These are phyloP conservation scores for Exophiala mesophila DNA, from an alignment of 2,329 filamentous ascomycete genomes.

Conservation along the genomic window DNA sequence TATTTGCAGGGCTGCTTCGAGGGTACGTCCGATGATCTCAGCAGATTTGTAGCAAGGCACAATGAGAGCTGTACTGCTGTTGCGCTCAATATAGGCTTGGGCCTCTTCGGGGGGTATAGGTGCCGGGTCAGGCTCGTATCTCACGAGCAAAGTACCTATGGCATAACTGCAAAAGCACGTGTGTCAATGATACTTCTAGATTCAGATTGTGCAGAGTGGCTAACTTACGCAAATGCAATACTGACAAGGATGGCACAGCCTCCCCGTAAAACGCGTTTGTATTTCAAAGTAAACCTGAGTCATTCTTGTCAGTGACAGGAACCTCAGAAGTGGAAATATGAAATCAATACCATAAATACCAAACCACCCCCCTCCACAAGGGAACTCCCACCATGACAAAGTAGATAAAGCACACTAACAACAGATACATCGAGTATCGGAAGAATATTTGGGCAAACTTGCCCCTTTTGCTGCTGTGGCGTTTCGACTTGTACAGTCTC, in stretches of 20 bases:
- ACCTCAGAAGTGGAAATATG: too few species aligned
- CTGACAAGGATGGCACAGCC: slow-evolving; percentile 40
- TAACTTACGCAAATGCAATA: slow-evolving; percentile 33
- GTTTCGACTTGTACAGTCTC: not conserved
- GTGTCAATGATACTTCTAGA: too few species aligned
- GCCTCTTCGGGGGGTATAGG: slow-evolving; percentile 17
- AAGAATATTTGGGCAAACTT: slow-evolving; percentile 36
- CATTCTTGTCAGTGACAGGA: not conserved
- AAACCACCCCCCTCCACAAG: slow-evolving; percentile 44
- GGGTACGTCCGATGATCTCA: slow-evolving; percentile 37
- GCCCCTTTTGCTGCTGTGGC: slow-evolving; percentile 25
- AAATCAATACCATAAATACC: slow-evolving; percentile 34
- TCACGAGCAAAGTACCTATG: slow-evolving; percentile 30
- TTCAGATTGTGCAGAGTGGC: too few species aligned
- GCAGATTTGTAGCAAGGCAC: slow-evolving; percentile 49
- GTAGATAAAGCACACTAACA: slow-evolving; percentile 39
- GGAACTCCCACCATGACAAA: slow-evolving; percentile 45
- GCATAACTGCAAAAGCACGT: slow-evolving; percentile 26
- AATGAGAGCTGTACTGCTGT: slow-evolving; percentile 38
- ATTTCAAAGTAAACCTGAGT: slow-evolving; percentile 37
- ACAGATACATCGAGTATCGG: slow-evolving; percentile 36
- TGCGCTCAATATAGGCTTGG: slow-evolving; percentile 17
- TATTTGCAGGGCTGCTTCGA: slow-evolving; percentile 43
- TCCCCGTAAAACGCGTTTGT: slow-evolving; percentile 33
- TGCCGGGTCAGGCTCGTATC: slow-evolving; percentile 32